phyloP scores from a whole-genome alignment of 2,329 filamentous ascomycete genomes.

The Colletotrichum sp. region DNA sequence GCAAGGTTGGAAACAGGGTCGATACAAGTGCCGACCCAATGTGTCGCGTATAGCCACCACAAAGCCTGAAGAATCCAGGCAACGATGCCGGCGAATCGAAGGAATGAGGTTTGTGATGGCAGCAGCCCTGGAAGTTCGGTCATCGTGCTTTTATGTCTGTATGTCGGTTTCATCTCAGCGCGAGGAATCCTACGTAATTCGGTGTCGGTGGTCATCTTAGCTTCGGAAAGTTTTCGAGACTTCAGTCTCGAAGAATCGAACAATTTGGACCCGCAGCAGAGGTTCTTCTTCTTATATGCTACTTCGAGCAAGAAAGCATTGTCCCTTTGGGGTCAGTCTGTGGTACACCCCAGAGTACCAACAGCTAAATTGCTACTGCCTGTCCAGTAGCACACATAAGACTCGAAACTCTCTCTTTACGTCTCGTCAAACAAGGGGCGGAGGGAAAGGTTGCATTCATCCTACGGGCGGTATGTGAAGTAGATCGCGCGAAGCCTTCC shows the following conservation, averaged over 20 bases:
- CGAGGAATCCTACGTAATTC: not conserved
- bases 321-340: not conserved
- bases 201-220: not conserved
- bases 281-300: not conserved
- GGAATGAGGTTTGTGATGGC: not conserved
- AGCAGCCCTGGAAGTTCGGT: not conserved
- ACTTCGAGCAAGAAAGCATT: not conserved
- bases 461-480: not conserved
- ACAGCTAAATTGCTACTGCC: not conserved
- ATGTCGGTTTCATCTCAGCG: not conserved
- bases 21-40: not conserved
- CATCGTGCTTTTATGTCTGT: not conserved
- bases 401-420: not conserved
- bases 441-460: not conserved
- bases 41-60: not conserved
- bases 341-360: not conserved
- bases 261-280: not conserved
- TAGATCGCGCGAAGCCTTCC: not conserved
- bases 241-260: not conserved
- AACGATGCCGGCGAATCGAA: not conserved
- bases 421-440: not conserved
- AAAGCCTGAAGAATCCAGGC: not conserved
- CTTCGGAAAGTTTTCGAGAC: not conserved
- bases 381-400: not conserved
- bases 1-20: not conserved